phyloP scores from a whole-genome alignment of 2,329 filamentous ascomycete genomes.

The Aureobasidium uvarum region DNA sequence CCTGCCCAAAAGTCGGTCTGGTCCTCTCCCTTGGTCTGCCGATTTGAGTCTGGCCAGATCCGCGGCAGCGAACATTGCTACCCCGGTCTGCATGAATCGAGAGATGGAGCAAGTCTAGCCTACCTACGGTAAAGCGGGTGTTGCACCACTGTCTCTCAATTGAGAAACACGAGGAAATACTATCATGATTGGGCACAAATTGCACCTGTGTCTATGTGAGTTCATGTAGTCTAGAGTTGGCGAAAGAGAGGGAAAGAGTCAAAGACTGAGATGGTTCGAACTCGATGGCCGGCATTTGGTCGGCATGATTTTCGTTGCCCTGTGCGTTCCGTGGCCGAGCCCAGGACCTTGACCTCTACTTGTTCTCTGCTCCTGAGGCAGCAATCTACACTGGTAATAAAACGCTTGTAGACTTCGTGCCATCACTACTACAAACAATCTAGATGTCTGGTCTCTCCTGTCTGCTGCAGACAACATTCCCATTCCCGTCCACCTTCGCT shows the following conservation, averaged over 20 bases:
- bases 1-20: not conserved
- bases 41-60: constrained; percentile 16
- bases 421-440: not conserved
- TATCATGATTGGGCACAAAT: not conserved
- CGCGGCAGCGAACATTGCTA: constrained; percentile 5
- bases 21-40: not conserved
- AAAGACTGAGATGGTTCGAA: not conserved
- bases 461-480: not conserved
- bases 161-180: not conserved
- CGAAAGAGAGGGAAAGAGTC: not conserved
- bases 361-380: no score
- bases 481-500: not conserved
- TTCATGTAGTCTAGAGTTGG: not conserved
- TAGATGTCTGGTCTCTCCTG: not conserved
- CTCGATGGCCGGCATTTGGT: constrained; percentile 1
- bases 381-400: not conserved
- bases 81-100: constrained; percentile 14
- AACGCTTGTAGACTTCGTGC: not conserved
- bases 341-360: not conserved
- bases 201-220: not conserved
- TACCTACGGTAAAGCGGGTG: constrained; percentile 4
- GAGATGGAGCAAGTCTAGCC: constrained; percentile 1
- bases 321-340: not conserved
- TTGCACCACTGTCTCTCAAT: not conserved
- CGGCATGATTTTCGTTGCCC: not conserved